Conservation (phyloP, 352 stramenopile genomes). For the Globisporangium spiculum region DNA sequence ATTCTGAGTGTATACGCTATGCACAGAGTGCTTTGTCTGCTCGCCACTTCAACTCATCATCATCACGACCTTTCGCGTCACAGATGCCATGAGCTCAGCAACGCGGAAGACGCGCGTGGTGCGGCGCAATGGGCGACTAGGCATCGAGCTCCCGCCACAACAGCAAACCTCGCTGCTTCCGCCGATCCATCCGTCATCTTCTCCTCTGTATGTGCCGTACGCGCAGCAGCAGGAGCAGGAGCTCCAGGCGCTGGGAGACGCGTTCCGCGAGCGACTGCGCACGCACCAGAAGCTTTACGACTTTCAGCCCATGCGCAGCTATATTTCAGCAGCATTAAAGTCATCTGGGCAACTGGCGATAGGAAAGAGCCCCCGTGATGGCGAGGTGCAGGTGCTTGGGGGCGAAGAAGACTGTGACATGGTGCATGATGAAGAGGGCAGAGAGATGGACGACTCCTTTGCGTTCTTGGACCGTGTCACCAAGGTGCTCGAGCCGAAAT, state of each 20-base stretch:
- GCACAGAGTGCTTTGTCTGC: not conserved
- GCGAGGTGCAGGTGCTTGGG: not conserved
- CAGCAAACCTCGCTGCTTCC: constrained; percentile 13
- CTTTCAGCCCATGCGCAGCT: constrained; percentile 12
- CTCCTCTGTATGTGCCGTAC: not conserved
- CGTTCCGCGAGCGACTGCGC: constrained; percentile 24
- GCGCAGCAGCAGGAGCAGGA: constrained; percentile 22
- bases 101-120: constrained; percentile 10
- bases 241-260: constrained; percentile 12
- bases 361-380: not conserved
- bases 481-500: constrained; percentile 7
- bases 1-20: not conserved
- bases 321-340: not conserved
- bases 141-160: constrained; percentile 10
- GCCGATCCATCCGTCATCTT: constrained; percentile 8
- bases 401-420: not conserved
- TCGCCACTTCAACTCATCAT: not conserved
- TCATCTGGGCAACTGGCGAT: not conserved
- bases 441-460: constrained; percentile 19
- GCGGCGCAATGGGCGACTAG: constrained; percentile 23
- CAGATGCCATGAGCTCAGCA: not conserved
- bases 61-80: constrained; percentile 2
- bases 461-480: constrained; percentile 3
- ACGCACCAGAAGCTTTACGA: constrained; percentile 16
- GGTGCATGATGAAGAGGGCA: not conserved